Base-by-base conservation (phyloP, 495 filamentous ascomycete species). In the Daldinia grandis region DNA sequence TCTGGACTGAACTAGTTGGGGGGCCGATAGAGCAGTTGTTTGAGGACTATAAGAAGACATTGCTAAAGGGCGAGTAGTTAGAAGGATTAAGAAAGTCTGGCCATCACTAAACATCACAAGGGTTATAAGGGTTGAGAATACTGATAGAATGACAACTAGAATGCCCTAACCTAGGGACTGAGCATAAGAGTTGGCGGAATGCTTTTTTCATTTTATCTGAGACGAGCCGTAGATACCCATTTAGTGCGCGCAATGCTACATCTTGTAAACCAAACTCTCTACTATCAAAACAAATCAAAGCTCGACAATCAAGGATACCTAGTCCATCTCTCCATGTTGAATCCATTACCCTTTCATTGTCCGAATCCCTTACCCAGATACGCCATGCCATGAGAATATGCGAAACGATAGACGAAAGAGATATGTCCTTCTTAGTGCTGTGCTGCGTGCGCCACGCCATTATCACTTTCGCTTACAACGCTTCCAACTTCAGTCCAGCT, bases 401-500 rank as follows among this genome's bases (percentile, higher is more conserved):
- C 24, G 38, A 60, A 56, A 73, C 47, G 24, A 42, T 53, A 56
- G 28, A 53, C 15, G 21, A 54, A 51, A 64, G 51, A 57, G 40
- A 58, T 15, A 24, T 40, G 24, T 53, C 35, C 38, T 31, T 53
- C 58, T 66, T 75, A 84, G 28, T 74, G 66, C 33, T 47, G 42
- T 47, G 42, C 9, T 35, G 33, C 33, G 33, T 78, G 77, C 66
- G 76, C 65, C 35, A 64, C 71, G 63, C 74, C 65, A 59, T 64
- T 66, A 63, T 87, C 85, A 25, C 78, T 82, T 68, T 86, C 87
- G 76, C 90, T 92, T 31, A 92, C 81, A 33, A 89, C 87, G 73
- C 91, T 93, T 15, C 89, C 91, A 8, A 94, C 86, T 61, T 94
- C 91, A 4, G 90, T 91, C 92, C 92, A 94, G 77, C 88, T 91